Base-by-base conservation (phyloP, 2,329 filamentous ascomycete genomes). In the Setomelanomma holmii region DNA sequence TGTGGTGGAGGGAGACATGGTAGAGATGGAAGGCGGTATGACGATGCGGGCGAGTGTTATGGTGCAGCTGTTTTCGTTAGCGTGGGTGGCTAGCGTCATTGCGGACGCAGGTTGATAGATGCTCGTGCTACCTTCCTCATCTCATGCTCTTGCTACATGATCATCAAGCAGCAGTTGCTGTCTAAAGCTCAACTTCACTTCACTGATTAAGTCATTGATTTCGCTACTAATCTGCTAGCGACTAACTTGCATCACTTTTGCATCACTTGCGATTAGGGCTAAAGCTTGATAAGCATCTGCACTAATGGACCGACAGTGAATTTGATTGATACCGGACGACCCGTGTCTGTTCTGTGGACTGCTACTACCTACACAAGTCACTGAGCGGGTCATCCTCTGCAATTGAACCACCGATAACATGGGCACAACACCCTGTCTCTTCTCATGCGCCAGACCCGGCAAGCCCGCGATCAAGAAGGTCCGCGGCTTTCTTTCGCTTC, bases 401-500 rank as follows among this genome's bases (percentile, higher is more conserved):
- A 16, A 14, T 45, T 46, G 36, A 48, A 3, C 14, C 4, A n/a
- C 41, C 22, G 5, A 10, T 30, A n/a, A 24, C 12, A 64, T 64
- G 56, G 49, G 45, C n/a, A 40, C 47, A 16, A 49, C 55, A 16
- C 21, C 30, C 20, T 51, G 43, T 14, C 55, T 63, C 33, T 62
- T 60, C 49, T 58, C 55, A 10, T 56, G 50, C 30, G 43, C 50
- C 40, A 51, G 40, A 22, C 51, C 49, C 14, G 49, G 39, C 21
- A 51, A 39, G 23, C 17, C 27, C 16, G 19, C 44, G 6, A 38
- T 45, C 7, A 68, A 57, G 39, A 58, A 61, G 45, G 51, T 55
- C 7, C 54, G 51, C n/a, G 64, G 66, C 20, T 75, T 76, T 49
- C 59, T 75, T 4, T 45, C 58, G 1, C 61, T 84, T 0, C 82